These are phyloP conservation scores for Mollisiaceae sp. DNA, from an alignment of 2,329 filamentous ascomycete species.

Conservation along the genomic window DNA sequence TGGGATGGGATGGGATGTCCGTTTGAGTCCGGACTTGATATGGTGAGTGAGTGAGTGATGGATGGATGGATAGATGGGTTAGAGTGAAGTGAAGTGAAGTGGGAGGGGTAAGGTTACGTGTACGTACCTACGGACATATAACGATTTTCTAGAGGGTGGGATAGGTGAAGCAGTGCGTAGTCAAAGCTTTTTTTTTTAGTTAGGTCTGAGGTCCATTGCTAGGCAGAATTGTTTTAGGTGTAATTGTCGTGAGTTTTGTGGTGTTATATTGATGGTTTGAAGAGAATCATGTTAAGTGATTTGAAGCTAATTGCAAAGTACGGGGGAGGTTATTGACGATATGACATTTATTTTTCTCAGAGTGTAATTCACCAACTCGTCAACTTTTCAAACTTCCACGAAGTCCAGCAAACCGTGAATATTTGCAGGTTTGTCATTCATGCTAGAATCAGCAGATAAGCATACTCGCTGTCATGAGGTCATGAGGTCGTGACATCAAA, in stretches of 20 bases:
- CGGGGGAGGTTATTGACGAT: too few species aligned
- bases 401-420: not conserved
- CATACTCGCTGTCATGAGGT: not conserved
- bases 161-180: not conserved
- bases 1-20: too few species aligned
- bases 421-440: not conserved
- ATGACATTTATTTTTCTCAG: too few species aligned
- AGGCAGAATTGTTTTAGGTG: not conserved
- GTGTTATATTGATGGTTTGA: not conserved
- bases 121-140: too few species aligned
- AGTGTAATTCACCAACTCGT: not conserved
- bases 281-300: not conserved
- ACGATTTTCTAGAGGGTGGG: too few species aligned
- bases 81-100: too few species aligned
- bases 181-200: not conserved
- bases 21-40: too few species aligned
- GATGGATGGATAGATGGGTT: too few species aligned
- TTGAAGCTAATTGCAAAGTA: not conserved
- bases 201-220: not conserved
- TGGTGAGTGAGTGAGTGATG: too few species aligned
- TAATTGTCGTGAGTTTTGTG: not conserved
- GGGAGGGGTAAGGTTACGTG: conserved; percentile 17
- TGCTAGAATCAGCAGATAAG: not conserved
- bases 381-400: not conserved
- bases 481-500: conserved; percentile 3